Base-by-base conservation (phyloP, 78 protist genomes). In the Isochrysis galbana region DNA sequence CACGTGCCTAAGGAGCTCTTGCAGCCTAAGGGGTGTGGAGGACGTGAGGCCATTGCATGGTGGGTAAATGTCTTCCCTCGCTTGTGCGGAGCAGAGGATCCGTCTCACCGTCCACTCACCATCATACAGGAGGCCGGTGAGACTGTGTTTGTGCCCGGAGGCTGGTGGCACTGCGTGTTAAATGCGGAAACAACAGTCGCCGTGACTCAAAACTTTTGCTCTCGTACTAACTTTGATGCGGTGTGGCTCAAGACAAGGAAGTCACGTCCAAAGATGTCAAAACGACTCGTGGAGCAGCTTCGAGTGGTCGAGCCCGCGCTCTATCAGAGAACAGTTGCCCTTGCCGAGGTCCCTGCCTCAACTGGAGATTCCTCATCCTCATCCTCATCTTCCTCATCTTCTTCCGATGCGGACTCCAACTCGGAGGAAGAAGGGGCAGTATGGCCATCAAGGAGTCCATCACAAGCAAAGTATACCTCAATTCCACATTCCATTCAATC, bases 161-260 rank as follows among this genome's bases (percentile, higher is more conserved):
- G 88, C 55, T 80, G 88, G 88, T 80, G 88, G 88, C 88, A 80
- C 55, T 11, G 2, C 25, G 88, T 80, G 55, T 54, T 80, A 32
- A 80, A 80, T 36, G 0, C 44, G 17, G 88, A 80, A 21, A 23
- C 1, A 17, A 44, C 88, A 3, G 36, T 80, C 55, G 88, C 88
- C 47, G 88, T 80, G 29, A 80, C 88, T 46, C 88, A 80, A 39
- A 80, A 80, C 88, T 80, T 80, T 1, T 42, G 55, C 55, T 44
- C 88, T 5, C 55, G 55, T 36, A 0, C 55, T 0, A 44, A 41
- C 55, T 80, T 80, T 29, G 88, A 80, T 23, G 32, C 55, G 14
- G 88, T 34, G 39, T 72, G 82, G 82, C 41, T 1, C 19, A 4
- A 41, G 44, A n/a, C 41, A 19, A 1, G 17, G 32, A 34, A 34